Base-by-base conservation (phyloP, 2,329 filamentous ascomycete genomes). In the Xylogone sp. region DNA sequence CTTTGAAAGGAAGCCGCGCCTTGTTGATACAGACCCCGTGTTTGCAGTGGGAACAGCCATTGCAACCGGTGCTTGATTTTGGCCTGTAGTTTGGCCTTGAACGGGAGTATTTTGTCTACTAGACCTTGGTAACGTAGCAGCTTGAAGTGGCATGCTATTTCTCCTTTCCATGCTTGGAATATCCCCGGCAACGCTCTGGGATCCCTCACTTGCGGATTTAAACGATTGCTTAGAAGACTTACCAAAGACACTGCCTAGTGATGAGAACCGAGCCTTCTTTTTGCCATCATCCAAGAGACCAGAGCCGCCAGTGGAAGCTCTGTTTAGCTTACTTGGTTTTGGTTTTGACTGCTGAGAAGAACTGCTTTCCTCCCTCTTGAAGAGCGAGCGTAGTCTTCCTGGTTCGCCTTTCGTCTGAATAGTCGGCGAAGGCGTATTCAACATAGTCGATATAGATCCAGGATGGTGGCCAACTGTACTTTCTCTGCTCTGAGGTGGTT, bases 191-290 rank as follows among this genome's bases (percentile, higher is more conserved):
- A 39, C 34, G 34, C 34, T 39, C 34, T 39, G 34, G 5, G 6
- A 7, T 16, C 34, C 34, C n/a, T 39, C 34, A 39, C 34, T 39
- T 16, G 34, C 34, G n/a, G 34, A 39, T 18, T 39, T 39, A 20
- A 51, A 12, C 6, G 45, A 29, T 13, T 39, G 13, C 31, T 50
- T 59, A 2, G 43, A 45, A 16, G 60, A 49, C 45, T 58, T 59
- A 13, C 53, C 48, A 53, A 65, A 64, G 21, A 66, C 54, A 12
- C 56, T 56, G 20, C 57, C 57, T 18, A 64, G 49, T 3, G 53
- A 70, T 0, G 76, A 77, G 52, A 79, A 74, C 10, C 76, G 68
- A 39, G 12, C 13, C 55, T 75, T 77, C 64, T 75, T 78, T 57
- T 64, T 65, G 19, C 53, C 53, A 42, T 50, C n/a, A 19, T 48